Base-by-base conservation (phyloP, 352 stramenopile genomes). In the Blastocystis sp. region DNA sequence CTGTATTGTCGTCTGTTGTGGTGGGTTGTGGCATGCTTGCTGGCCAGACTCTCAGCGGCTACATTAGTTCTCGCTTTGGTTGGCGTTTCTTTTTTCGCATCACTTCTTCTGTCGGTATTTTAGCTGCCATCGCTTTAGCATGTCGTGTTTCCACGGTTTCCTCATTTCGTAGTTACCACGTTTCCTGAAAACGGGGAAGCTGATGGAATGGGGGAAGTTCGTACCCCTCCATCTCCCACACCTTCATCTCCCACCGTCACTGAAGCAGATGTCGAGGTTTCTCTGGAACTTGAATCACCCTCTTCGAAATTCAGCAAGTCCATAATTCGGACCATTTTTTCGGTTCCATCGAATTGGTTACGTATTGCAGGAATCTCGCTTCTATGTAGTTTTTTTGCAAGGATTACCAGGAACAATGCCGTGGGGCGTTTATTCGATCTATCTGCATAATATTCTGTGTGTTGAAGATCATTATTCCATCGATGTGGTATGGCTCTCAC, bases 401-500 rank as follows among this genome's bases (percentile, higher is more conserved):
- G 73, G 73, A 6, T 20, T 85, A 0, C 73, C 73, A 18, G 73
- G 73, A 8, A 66, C 73, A 2, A 85, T 85, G 18, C 73, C 73
- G 5, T 85, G 73, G 73, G 73, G 73, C 20, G 73, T 85, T 3
- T 85, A 85, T 43, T 66, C 73, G n/a, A 85, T 85, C 39, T 85
- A 85, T 66, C 53, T 85, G 18, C 73, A 85, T 18, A 85, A 85
- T 34, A 85, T 85, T 24, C 73, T 85, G 9, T 66, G 47, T 45
- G 34, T 43, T 0, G 73, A 85, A 43, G 26, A 45, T 8, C 59
- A 68, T 24, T 68, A 66, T 26, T 68, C 47, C 54, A 85, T 85
- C 50, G 73, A 85, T 45, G 30, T 39, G 20, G 50, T 59, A n/a
- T 59, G 11, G 11, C 50, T n/a, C 11, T 59, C 20, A n/a, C 50